Evolutionary conservation across 768 basidiomycete species (phyloP), one percentile per base, ranked within the genome.

Genomic region (Xerocomus brunneocitrinus): DNA sequence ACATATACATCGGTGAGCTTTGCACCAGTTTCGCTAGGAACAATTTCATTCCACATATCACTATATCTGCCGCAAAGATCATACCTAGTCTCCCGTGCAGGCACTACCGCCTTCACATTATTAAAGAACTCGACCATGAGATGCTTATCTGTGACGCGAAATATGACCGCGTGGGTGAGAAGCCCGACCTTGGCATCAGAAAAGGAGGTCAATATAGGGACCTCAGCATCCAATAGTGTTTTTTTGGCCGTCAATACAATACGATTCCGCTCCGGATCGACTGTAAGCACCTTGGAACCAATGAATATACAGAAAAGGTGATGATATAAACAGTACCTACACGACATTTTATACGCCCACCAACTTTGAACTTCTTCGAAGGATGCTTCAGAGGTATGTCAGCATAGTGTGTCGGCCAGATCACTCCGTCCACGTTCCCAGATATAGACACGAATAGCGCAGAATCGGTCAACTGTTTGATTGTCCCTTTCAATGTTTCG

Each of bases 351-450:
- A 98, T 87, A 48, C 67, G 80, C 4, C 79, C 77, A 25, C 94
- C 95, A 22, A 79, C 73, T 64, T 91, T 94, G 75, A 97, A 99
- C 55, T 87, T 80, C 71, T 85, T 91, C 40, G 91, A 84, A 9
- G 95, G 95, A 66, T 98, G 89, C 66, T 94, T 97, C 61, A 98
- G 78, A n/a, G 74, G 67, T 62, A 98, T 94, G 68, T 99, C 97
- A 10, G 97, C 93, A 66, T 90, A 97, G 66, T 98, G 97, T 56
- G 84, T 81, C 0, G 95, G 94, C 89, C 91, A 97, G 22, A 98
- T 78, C 27, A 97, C 87, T 28, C 91, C 97, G 63, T 97, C 92
- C 31, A 98, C 84, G 55, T 81, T 90, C 5, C 91, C 92, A 5
- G 87, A 83, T 51, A 98, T 75, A 28, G 89, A 84, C 39, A 98